Percentiles rank a stretch among this genome's conserved stretches.
Conservation (phyloP, 1,284 basidiomycete species). For the Ganoderma meredithae region DNA sequence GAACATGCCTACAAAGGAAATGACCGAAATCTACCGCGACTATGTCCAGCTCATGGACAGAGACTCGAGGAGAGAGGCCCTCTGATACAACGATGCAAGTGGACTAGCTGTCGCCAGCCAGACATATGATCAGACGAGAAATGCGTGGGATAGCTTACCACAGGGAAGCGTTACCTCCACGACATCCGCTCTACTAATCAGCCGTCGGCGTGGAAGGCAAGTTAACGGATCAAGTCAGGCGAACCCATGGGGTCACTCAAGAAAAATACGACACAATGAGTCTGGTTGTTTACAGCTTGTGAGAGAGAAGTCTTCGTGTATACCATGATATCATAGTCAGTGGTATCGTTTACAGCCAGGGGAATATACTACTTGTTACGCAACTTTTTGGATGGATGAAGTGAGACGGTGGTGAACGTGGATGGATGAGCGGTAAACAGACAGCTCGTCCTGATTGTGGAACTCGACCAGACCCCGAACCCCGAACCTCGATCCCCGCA, state of each 20-base stretch:
- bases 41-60: background rate
- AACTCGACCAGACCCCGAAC: background rate
- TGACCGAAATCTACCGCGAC: background rate
- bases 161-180: background rate
- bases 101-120: background rate
- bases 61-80: background rate
- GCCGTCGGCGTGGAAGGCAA: no score
- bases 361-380: conserved; percentile 30
- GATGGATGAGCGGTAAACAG: background rate
- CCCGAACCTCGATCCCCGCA: background rate
- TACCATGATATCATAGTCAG: conserved; percentile 34
- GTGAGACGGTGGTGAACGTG: background rate
- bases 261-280: background rate
- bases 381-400: conserved; percentile 24
- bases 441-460: background rate
- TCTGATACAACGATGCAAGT: background rate
- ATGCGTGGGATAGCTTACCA: background rate
- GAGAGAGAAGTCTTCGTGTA: conserved; percentile 25
- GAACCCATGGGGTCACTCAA: background rate
- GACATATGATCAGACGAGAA: background rate
- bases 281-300: conserved; percentile 24
- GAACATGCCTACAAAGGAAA: background rate
- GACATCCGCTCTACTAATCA: background rate
- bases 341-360: conserved; percentile 32
- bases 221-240: background rate